Percentiles rank a stretch among this genome's conserved stretches.
Evolutionary conservation across 2,329 filamentous ascomycete species (phyloP).

Genomic region (Immersiporthe knoxdaviesiana): DNA sequence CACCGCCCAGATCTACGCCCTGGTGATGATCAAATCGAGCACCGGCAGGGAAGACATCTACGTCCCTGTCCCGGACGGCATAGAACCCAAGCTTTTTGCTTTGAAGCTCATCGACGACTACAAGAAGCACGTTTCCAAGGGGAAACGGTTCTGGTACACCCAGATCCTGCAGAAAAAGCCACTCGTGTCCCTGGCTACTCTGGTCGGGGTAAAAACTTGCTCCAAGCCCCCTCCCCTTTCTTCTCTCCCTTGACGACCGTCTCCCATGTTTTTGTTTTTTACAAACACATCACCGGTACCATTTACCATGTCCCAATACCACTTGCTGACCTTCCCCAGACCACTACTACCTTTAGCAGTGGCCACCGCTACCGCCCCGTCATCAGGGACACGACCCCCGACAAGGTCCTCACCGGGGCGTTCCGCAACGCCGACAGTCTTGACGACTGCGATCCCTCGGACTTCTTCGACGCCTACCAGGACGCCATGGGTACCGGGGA

Average conservation of each 20-base stretch:
- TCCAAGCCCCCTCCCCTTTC: neutral
- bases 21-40: neutral
- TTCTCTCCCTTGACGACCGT: neutral
- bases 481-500: neutral
- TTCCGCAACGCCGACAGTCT: neutral
- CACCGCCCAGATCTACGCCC: neutral
- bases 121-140: neutral
- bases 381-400: neutral
- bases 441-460: neutral
- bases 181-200: neutral
- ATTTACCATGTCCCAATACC: neutral
- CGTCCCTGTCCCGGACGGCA: neutral
- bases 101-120: neutral
- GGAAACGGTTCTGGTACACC: neutral
- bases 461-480: neutral
- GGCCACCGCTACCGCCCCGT: neutral
- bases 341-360: neutral
- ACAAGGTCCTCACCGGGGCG: neutral
- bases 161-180: neutral
- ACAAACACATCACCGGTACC: neutral
- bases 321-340: neutral
- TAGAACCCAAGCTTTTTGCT: neutral
- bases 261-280: neutral
- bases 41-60: neutral
- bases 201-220: neutral